A percentile compares a stretch with the other conserved stretches of the same genome.
phyloP scores from a whole-genome alignment of 179 eudicot genomes.

The Beta lomatogona region DNA sequence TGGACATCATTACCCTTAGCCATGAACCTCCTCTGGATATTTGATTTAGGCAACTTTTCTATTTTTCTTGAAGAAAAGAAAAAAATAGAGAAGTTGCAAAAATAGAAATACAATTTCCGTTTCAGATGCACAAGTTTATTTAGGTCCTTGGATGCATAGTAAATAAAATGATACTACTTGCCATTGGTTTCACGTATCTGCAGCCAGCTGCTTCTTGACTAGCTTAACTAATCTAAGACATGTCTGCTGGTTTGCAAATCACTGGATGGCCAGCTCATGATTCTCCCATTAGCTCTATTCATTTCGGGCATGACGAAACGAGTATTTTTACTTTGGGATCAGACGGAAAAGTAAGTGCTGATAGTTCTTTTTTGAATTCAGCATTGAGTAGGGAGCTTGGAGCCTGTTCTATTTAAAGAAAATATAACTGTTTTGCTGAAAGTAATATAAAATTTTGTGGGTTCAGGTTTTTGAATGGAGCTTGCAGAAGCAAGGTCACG shows the following conservation, averaged over 20 bases:
- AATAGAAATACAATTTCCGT: too few relatives aligned
- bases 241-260: conserved; percentile 91
- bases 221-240: conserved; percentile 71
- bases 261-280: conserved; percentile 99
- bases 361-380: background rate
- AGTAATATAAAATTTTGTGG: conserved; percentile 24
- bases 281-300: conserved; percentile 79
- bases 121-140: conserved; percentile 5
- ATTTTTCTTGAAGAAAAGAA: too few relatives aligned
- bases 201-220: conserved; percentile 41
- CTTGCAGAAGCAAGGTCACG: conserved; percentile 91
- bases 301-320: conserved; percentile 92
- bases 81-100: too few relatives aligned
- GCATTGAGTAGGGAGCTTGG: conserved; percentile 12
- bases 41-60: too few relatives aligned
- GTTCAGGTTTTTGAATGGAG: conserved; percentile 93
- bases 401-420: background rate
- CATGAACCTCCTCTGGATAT: too few relatives aligned
- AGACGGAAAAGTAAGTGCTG: conserved; percentile 84
- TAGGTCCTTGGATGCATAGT: background rate
- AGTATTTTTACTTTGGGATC: conserved; percentile 91
- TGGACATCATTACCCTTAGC: too few relatives aligned
- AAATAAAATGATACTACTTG: conserved; percentile 2
- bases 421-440: conserved; percentile 18
- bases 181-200: conserved; percentile 10